Base-by-base conservation (phyloP, 768 basidiomycete genomes). In the Galerina marginata region DNA sequence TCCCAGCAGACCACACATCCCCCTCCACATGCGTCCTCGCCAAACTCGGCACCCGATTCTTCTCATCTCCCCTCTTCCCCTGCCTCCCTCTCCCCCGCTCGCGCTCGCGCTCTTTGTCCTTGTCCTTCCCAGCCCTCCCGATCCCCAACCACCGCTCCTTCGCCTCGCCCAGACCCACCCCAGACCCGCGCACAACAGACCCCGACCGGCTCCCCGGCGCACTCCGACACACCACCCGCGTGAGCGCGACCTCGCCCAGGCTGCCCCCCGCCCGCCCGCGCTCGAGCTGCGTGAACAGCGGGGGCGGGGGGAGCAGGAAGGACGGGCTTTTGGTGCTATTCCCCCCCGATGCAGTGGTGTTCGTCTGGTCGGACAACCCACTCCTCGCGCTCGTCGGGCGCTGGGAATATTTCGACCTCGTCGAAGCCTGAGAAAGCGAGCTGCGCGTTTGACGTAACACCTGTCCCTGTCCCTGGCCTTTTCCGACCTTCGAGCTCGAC, bases 201-300 rank as follows among this genome's bases (percentile, higher is more conserved):
- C 79, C 77, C 0, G 84, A 76, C 2, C 90, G 80, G 47, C 89
- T 90, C 4, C 81, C 81, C 3, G 91, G 90, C 4, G 90, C 88
- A 66, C 89, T 90, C 53, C 85, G 77, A 69, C 91, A 92, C 47
- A 86, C 75, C 29, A 91, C 90, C 33, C 79, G 77, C 37, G 84
- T 84, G 29, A 77, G 77, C n/a, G 79, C 80, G 5, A 92, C 79
- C 57, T 77, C 73, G 12, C 77, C 72, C 39, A 74, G 72, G 46
- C 77, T 77, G 26, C 67, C 69, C 6, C 72, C 64, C 6, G 80
- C 70, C 43, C 76, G 66, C 4, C 75, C 77, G 12, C 73, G 67
- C 49, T 75, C 76, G 11, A 81, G 66, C 42, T 69, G 72, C 9
- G 70, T 65, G 45, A 80, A 77, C 25, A 82, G 65, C 5, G 76